Base-by-base conservation (phyloP, 148 eudicot genomes). In the Vaccinium corymbosum region DNA sequence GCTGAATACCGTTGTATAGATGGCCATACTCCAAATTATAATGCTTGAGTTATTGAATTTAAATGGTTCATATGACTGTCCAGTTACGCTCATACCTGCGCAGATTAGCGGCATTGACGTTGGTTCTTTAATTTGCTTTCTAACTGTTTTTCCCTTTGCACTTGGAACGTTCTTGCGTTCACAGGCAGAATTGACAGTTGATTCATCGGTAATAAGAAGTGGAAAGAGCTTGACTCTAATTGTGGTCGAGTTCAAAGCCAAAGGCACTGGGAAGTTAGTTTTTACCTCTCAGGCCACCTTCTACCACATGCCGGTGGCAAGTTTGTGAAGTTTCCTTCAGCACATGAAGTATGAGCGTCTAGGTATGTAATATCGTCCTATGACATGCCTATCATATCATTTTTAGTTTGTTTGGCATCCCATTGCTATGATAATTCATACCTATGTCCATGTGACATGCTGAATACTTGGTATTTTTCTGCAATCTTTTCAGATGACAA, bases 181-280 rank as follows among this genome's bases (percentile, higher is more conserved):
- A 51, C 91, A 95, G 98, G 83, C 88, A 2, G 90, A 93, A 87
- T 78, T 94, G 87, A 80, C 79, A 2, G 93, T 89, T 74, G 94
- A 92, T 84, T 95, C 89, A 27, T 84, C 89, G n/a, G 88, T 94
- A 22, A 86, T 91, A 74, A 89, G 90, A 87, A 92, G 93, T 79
- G 98, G 98, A 62, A 92, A 94, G 87, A 95, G 88, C 88, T 73
- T 95, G 48, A 91, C 93, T 1, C 90, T 91, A 14, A 88, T 93
- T 81, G 88, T 88, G 19, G 84, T 90, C 17, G 92, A 92, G 71
- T 86, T 93, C 86, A 89, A 88, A 78, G 82, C 84, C 2, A 92
- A 93, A 87, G 87, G 86, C 53, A 83, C 91, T 9, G 82, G 56
- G 77, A 85, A 84, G 77, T 72, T 95, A 78, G 86, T 83, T 14